Base-by-base conservation (phyloP, 495 filamentous ascomycete genomes). In the Tuber calosporum region DNA sequence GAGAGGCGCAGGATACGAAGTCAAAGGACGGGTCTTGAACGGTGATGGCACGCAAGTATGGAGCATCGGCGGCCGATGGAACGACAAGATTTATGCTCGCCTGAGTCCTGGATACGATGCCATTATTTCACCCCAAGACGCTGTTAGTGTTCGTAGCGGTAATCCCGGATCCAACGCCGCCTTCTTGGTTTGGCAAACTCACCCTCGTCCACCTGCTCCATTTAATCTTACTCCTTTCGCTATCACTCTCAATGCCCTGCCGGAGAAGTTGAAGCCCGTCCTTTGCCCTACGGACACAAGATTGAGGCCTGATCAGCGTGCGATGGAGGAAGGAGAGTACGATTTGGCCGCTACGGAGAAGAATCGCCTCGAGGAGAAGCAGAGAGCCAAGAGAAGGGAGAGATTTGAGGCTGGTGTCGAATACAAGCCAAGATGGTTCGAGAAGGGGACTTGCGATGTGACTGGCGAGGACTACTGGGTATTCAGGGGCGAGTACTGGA, bases 211-310 rank as follows among this genome's bases (percentile, higher is more conserved):
- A 0, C 84, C 87, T 11, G 93, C 91, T 34, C 95, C 95, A 2
- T 99, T 99, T 87, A 98, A 98, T 83, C 86, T 99, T 72, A 99
- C 95, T 0, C 95, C 95, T 5, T 99, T 98, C 82, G 94, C 93
- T 22, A 87, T 98, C 75, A 96, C 94, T 0, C 90, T 99, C 70
- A 97, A 98, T 82, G 91, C 92, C 69, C 82, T 97, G 36, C 91
- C 93, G 36, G 91, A 94, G 13, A 85, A 86, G 13, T 86, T 99
- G 67, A 85, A 83, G 45, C 86, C 89, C 7, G 87, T 89, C 82
- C 84, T 99, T 13, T 91, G 94, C 45, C 96, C 96, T 7, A 99
- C 95, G 0, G 95, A 99, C 82, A 95, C 94, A 11, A 86, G 95
- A 20, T 84, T 96, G 48, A 86, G 95, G 26, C 96, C 95, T 0